Evolutionary conservation across 2,329 filamentous ascomycete species (phyloP).

Genomic region (Verticillium klebahnii): DNA sequence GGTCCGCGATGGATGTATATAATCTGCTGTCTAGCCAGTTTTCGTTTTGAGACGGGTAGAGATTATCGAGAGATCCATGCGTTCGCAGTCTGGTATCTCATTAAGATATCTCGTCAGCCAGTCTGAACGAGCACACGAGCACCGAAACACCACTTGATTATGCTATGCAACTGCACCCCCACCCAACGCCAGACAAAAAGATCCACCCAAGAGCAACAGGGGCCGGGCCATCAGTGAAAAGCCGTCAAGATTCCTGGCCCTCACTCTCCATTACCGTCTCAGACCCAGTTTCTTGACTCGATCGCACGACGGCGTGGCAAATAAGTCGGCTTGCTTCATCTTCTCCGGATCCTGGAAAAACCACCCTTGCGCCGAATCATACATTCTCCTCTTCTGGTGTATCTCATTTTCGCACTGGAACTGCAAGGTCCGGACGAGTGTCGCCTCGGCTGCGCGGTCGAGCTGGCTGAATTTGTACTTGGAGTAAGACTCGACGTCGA

Average conservation of each 20-base stretch:
- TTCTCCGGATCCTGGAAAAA: conserved; percentile 77
- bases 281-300: not conserved
- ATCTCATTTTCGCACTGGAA: conserved; percentile 73
- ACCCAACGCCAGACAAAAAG: not conserved
- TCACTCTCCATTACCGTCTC: not conserved
- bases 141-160: not conserved
- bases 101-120: not conserved
- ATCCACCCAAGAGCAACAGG: not conserved
- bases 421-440: conserved; percentile 63
- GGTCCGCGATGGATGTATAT: conserved; percentile 18
- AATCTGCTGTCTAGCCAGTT: conserved; percentile 11
- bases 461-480: conserved; percentile 66
- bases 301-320: conserved; percentile 45
- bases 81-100: not conserved
- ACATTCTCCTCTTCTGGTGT: conserved; percentile 57
- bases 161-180: not conserved
- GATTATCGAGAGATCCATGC: not conserved
- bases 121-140: not conserved
- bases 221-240: not conserved
- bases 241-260: too few species aligned
- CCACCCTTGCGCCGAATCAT: conserved; percentile 81
- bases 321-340: conserved; percentile 62
- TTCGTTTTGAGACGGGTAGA: not conserved
- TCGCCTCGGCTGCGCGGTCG: conserved; percentile 72
- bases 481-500: conserved; percentile 67